Percentiles rank a stretch among this genome's conserved stretches.
Evolutionary conservation across 106 monocot genomes (phyloP).

Genomic region (Allium sativum): DNA sequence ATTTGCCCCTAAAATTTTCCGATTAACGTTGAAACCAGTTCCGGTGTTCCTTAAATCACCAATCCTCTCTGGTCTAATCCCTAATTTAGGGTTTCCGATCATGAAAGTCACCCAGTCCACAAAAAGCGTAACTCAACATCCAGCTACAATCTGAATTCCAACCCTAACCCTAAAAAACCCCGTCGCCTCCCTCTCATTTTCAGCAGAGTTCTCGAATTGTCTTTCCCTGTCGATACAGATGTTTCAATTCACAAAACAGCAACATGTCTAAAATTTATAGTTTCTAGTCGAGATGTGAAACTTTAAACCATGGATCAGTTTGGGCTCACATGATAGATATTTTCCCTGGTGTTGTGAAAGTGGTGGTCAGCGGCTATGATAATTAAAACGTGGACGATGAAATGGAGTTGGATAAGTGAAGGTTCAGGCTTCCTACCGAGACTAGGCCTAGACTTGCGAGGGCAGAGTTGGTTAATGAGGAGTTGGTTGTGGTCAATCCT

Average conservation of each 20-base stretch:
- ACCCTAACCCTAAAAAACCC: constrained; percentile 23
- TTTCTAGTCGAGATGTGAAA: constrained; percentile 7
- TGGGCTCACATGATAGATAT: constrained; percentile 29
- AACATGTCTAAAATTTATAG: constrained; percentile 26
- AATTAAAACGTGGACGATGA: constrained; percentile 10
- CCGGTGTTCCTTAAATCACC: no score
- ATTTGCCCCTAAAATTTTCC: no score
- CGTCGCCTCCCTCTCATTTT: constrained; percentile 58
- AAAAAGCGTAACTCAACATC: no score
- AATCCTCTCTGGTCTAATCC: no score
- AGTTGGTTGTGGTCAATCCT: constrained; percentile 46
- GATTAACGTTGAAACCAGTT: no score
- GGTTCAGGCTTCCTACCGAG: constrained; percentile 41
- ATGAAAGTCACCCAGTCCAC: constrained; percentile 6
- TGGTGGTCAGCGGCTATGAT: constrained; percentile 16
- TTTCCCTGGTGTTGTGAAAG: constrained; percentile 46
- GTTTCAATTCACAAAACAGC: constrained; percentile 28
- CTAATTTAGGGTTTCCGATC: constrained; percentile 1
- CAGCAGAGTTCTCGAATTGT: constrained; percentile 59
- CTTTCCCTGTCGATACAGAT: constrained; percentile 35
- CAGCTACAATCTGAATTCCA: background rate
- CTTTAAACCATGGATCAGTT: constrained; percentile 3
- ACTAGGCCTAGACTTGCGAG: constrained; percentile 15
- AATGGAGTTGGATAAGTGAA: constrained; percentile 48
- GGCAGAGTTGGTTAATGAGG: constrained; percentile 24